These are phyloP conservation scores for Ceratocystis alfenasii DNA, from an alignment of 2,329 filamentous ascomycete species.

Conservation along the genomic window DNA sequence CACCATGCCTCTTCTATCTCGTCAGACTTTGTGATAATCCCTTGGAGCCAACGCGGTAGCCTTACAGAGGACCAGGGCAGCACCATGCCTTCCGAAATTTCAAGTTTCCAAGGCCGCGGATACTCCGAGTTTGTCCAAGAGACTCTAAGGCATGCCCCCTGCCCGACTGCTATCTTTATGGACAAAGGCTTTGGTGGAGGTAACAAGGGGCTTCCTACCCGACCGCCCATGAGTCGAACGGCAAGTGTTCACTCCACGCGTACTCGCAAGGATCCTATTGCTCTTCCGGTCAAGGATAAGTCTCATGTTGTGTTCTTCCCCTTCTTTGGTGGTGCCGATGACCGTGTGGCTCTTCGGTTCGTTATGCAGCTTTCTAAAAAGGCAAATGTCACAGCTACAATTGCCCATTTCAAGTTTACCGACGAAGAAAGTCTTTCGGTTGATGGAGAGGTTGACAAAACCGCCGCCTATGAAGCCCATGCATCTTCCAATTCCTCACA, in stretches of 20 bases:
- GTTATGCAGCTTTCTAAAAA: constrained; percentile 77
- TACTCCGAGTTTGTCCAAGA: constrained; percentile 65
- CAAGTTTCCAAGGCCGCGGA: constrained; percentile 25
- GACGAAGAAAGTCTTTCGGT: constrained; percentile 21
- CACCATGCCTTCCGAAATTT: constrained; percentile 12
- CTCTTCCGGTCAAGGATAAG: constrained; percentile 50
- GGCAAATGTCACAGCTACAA: constrained; percentile 62
- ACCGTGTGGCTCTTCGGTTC: constrained; percentile 64
- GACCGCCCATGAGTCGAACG: constrained; percentile 29
- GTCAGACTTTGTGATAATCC: constrained; percentile 67
- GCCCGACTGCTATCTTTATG: constrained; percentile 67
- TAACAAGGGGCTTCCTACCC: constrained; percentile 2
- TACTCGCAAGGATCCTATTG: constrained; percentile 41
- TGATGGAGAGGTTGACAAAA: background rate
- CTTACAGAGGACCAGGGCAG: constrained; percentile 50
- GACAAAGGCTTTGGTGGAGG: constrained; percentile 39
- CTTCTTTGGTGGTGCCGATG: constrained; percentile 75
- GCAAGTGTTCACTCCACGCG: constrained; percentile 49
- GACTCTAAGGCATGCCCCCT: constrained; percentile 50
- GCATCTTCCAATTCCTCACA: constrained; percentile 4
- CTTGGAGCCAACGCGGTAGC: constrained; percentile 76
- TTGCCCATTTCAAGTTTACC: constrained; percentile 39
- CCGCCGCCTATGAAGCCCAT: background rate
- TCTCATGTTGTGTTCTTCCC: constrained; percentile 78
- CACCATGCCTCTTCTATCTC: constrained; percentile 56